These are phyloP conservation scores for Penicillium digitatum DNA, from an alignment of 2,329 filamentous ascomycete species.

Conservation along the genomic window DNA sequence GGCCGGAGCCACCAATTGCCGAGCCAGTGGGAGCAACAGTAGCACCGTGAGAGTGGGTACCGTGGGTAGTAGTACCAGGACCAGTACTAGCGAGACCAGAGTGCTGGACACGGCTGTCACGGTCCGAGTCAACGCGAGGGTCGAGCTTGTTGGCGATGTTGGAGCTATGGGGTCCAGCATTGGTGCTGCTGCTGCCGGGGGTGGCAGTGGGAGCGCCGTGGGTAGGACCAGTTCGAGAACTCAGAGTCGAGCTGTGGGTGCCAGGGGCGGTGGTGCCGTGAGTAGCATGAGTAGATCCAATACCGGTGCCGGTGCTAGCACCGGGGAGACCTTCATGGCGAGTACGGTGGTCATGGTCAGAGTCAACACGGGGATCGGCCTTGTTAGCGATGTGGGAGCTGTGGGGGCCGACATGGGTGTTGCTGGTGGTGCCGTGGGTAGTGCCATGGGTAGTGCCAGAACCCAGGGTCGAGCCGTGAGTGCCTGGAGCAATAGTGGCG, in stretches of 20 bases:
- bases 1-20: neutral
- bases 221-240: neutral
- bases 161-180: conserved; percentile 37
- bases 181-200: conserved; percentile 10
- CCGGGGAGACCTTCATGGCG: neutral
- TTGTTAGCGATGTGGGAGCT: conserved; percentile 18
- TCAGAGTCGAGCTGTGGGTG: conserved; percentile 2
- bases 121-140: conserved; percentile 39
- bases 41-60: neutral
- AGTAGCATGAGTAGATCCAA: neutral
- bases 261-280: conserved; percentile 1
- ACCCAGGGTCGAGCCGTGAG: neutral
- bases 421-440: neutral
- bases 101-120: conserved; percentile 15
- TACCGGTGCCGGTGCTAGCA: neutral
- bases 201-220: neutral
- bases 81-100: neutral
- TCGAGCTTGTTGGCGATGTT: conserved; percentile 33
- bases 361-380: conserved; percentile 2
- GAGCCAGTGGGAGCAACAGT: neutral
- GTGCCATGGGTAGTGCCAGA: too few species aligned
- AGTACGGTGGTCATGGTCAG: conserved; percentile 3
- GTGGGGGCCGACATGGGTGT: neutral
- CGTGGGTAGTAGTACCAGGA: neutral
- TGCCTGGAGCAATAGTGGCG: conserved; percentile 3